phyloP scores from a whole-genome alignment of 768 basidiomycete species.

The Nidularia pulvinata region DNA sequence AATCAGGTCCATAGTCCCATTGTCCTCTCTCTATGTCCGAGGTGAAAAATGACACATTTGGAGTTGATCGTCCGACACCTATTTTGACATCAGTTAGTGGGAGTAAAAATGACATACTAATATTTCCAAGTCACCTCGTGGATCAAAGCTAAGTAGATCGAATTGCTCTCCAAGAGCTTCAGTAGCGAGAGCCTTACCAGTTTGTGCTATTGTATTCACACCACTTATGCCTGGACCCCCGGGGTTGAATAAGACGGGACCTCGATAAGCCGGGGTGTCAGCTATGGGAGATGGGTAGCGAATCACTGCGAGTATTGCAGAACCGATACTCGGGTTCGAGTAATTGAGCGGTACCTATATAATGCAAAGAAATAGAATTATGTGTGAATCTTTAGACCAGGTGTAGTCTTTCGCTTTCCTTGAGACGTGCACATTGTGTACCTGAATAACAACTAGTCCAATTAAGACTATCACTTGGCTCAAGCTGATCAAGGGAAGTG shows the following conservation, averaged over 20 bases:
- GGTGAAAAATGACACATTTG: conserved; percentile 30
- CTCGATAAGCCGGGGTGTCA: conserved; percentile 30
- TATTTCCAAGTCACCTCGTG: conserved; percentile 18
- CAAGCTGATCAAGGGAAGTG: too few species aligned
- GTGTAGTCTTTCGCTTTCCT: neutral
- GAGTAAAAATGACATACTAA: conserved; percentile 12
- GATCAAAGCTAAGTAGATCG: conserved; percentile 47
- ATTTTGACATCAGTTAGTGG: neutral
- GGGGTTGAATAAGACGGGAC: conserved; percentile 44
- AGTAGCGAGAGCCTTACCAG: conserved; percentile 19
- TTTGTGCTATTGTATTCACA: conserved; percentile 18
- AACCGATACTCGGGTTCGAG: conserved; percentile 29
- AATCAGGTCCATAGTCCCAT: conserved; percentile 10
- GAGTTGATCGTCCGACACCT: conserved; percentile 35
- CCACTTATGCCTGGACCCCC: conserved; percentile 49
- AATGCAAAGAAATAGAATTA: neutral
- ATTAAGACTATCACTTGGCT: neutral
- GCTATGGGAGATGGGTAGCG: conserved; percentile 26
- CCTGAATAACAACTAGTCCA: neutral
- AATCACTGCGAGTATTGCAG: conserved; percentile 40
- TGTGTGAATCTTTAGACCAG: neutral
- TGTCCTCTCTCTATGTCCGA: conserved; percentile 28
- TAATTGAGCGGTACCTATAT: conserved; percentile 45
- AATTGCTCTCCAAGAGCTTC: conserved; percentile 38
- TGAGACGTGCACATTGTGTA: neutral